Evolutionary conservation across 225 moss, liverwort and hornwort genomes (phyloP).

Genomic region (Polytrichum formosum): DNA sequence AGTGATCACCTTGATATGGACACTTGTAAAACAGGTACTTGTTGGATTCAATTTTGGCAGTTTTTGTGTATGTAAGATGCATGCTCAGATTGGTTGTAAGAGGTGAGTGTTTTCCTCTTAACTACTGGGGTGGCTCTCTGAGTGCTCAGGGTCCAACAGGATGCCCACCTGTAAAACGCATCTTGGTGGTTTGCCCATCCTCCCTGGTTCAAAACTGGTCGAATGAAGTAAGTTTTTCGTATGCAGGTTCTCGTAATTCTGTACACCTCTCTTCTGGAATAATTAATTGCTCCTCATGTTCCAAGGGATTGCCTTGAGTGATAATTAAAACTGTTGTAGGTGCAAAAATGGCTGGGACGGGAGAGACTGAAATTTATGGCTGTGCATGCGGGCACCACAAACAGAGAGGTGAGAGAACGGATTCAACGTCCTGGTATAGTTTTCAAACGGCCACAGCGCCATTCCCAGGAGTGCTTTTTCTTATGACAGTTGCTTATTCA

Average conservation of each 20-base stretch:
- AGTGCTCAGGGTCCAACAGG: constrained; percentile 54
- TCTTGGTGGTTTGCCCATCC: constrained; percentile 84
- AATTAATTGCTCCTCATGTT: too few species aligned
- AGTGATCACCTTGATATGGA: constrained; percentile 91
- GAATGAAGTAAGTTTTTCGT: constrained; percentile 50
- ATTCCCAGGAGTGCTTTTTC: too few species aligned
- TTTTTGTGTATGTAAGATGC: not conserved
- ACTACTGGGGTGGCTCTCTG: not conserved
- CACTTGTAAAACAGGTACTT: constrained; percentile 74
- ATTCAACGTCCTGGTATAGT: too few species aligned
- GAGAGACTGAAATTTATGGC: constrained; percentile 56
- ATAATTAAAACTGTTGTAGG: constrained; percentile 33
- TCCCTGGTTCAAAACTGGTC: constrained; percentile 92
- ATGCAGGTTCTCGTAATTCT: too few species aligned
- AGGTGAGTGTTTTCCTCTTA: too few species aligned
- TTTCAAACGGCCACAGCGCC: too few species aligned
- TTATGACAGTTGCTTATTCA: too few species aligned
- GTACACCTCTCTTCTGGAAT: too few species aligned
- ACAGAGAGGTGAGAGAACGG: constrained; percentile 51
- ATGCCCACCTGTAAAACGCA: constrained; percentile 54
- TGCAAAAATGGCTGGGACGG: constrained; percentile 80
- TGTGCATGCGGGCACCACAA: constrained; percentile 70
- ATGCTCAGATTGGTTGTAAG: too few species aligned
- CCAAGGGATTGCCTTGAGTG: not conserved
- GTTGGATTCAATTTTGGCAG: constrained; percentile 1